phyloP scores from a whole-genome alignment of 1,139 yeast species.

The Candida dubliniensis region DNA sequence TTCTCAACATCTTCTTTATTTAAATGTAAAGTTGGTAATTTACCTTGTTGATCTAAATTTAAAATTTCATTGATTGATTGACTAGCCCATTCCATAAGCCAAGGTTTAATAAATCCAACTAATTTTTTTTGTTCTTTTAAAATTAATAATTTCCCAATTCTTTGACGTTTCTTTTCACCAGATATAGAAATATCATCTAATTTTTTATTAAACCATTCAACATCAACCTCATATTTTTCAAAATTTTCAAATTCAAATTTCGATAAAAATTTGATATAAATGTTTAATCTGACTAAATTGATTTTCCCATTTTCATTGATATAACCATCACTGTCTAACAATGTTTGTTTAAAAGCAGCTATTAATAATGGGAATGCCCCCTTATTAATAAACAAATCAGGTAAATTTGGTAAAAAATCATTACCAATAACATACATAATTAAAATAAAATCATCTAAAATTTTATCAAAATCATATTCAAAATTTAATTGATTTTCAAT shows the following conservation, averaged over 20 bases:
- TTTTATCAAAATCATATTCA: slow-evolving; percentile 81
- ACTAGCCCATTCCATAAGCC: slow-evolving; percentile 53
- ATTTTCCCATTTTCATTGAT: slow-evolving; percentile 81
- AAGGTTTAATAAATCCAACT: slow-evolving; percentile 61
- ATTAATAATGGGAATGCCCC: slow-evolving; percentile 93
- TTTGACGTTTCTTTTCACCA: slow-evolving; percentile 67
- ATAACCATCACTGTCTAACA: slow-evolving; percentile 78
- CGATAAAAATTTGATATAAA: slow-evolving; percentile 71
- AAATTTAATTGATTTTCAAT: slow-evolving; percentile 62
- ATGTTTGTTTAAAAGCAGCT: slow-evolving; percentile 81
- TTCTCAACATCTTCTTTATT: slow-evolving; percentile 48
- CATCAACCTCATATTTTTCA: slow-evolving; percentile 78
- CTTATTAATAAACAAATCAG: slow-evolving; percentile 88
- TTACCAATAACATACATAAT: slow-evolving; percentile 95
- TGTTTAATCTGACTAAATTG: slow-evolving; percentile 65
- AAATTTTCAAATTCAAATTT: slow-evolving; percentile 79
- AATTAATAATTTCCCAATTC: slow-evolving; percentile 64
- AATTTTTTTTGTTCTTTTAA: slow-evolving; percentile 72
- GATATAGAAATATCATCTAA: slow-evolving; percentile 75
- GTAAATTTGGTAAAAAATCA: slow-evolving; percentile 97
- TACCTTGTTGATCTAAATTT: slow-evolving; percentile 40
- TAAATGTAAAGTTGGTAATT: slow-evolving; percentile 50
- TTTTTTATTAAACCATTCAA: slow-evolving; percentile 88
- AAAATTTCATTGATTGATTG: slow-evolving; percentile 30
- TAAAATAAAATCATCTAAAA: slow-evolving; percentile 88